A percentile compares a stretch with the other conserved stretches of the same genome.
Conservation (phyloP, 73 alveolate species). For the Breviolum minutum region DNA sequence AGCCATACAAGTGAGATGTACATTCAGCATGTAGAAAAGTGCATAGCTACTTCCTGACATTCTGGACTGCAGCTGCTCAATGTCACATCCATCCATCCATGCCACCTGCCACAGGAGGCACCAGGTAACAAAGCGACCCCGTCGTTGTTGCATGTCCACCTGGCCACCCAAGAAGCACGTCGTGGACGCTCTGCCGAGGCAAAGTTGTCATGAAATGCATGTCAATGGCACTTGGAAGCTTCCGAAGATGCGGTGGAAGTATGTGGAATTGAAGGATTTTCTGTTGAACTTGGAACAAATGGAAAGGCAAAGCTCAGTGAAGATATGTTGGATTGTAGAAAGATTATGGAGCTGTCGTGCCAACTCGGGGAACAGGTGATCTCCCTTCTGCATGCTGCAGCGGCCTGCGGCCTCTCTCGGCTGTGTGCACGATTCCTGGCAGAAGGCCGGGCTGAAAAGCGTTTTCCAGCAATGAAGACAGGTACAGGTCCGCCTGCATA, state of each 20-base stretch:
- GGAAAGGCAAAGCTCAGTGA: background rate
- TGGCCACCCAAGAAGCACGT: slow-evolving; percentile 78
- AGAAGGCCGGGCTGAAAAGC: background rate
- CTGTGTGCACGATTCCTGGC: slow-evolving; percentile 52
- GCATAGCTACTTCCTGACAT: too few species aligned
- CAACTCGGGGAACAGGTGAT: slow-evolving; percentile 9
- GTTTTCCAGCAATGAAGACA: background rate
- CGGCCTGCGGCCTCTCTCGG: slow-evolving; percentile 38
- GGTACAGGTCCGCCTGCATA: background rate
- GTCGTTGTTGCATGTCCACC: slow-evolving; percentile 35
- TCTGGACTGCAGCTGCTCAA: too few species aligned
- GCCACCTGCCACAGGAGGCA: background rate
- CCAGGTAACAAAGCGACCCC: slow-evolving; percentile 7
- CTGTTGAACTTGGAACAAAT: too few species aligned
- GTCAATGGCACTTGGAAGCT: too few species aligned
- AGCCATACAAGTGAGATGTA: too few species aligned
- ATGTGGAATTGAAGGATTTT: too few species aligned
- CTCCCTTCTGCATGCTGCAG: slow-evolving; percentile 82
- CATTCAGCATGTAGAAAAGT: too few species aligned
- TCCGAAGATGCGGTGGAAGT: too few species aligned
- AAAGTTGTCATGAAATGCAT: too few species aligned
- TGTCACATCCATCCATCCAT: background rate
- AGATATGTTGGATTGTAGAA: background rate
- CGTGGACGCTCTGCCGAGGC: slow-evolving; percentile 86
- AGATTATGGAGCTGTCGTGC: background rate